Conservation (phyloP, 2,329 filamentous ascomycete species). For the Exophiala sideris region DNA sequence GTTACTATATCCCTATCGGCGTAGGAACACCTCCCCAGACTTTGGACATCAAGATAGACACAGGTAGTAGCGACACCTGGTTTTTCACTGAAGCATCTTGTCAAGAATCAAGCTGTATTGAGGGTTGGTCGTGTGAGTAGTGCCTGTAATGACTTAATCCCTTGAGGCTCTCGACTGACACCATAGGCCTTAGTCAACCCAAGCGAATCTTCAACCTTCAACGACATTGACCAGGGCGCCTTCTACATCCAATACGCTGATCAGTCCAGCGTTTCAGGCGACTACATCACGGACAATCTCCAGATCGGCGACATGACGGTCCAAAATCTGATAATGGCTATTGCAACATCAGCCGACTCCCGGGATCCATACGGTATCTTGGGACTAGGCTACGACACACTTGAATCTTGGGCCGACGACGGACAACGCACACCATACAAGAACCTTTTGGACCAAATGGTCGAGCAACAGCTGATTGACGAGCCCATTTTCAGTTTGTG, state of each 20-base stretch:
- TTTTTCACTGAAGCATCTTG: slow-evolving; percentile 25
- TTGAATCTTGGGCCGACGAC: neutral
- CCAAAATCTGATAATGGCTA: neutral
- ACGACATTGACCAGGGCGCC: neutral
- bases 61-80: slow-evolving; percentile 66
- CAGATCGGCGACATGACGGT: neutral
- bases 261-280: neutral
- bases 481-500: slow-evolving; percentile 39
- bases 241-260: neutral
- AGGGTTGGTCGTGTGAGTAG: too few species aligned
- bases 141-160: too few species aligned
- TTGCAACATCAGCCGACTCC: neutral
- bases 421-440: slow-evolving; percentile 39
- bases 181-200: neutral
- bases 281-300: neutral
- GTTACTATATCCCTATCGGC: slow-evolving; percentile 59
- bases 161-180: neutral
- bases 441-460: slow-evolving; percentile 63
- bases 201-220: neutral
- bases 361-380: neutral
- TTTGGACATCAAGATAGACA: slow-evolving; percentile 60
- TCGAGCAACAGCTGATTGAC: slow-evolving; percentile 50
- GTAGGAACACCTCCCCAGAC: slow-evolving; percentile 59
- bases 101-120: neutral
- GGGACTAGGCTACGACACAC: neutral